phyloP scores from a whole-genome alignment of 306 rosid species.

The Castanea crenata region DNA sequence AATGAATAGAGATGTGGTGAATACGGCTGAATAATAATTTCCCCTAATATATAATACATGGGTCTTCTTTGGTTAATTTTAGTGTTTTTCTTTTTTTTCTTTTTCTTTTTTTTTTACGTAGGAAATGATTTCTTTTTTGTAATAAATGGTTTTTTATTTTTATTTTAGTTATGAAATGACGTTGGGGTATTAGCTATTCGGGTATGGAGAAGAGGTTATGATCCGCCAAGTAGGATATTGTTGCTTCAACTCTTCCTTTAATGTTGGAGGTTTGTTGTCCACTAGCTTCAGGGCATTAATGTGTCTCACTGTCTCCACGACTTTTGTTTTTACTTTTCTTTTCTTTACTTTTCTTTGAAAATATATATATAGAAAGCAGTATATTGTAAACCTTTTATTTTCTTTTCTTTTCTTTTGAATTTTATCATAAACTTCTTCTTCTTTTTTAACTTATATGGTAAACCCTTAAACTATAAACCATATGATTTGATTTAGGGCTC shows the following conservation, averaged over 20 bases:
- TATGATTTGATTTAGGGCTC: too few relatives aligned
- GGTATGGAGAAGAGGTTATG: background rate
- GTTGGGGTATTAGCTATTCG: background rate
- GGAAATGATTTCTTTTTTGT: too few relatives aligned
- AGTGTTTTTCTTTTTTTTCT: background rate
- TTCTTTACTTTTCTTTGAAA: too few relatives aligned
- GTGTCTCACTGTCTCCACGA: background rate
- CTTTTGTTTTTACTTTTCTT: background rate
- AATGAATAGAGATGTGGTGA: constrained; percentile 24
- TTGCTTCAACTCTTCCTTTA: constrained; percentile 28
- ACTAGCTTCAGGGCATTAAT: constrained; percentile 13
- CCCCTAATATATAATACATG: too few relatives aligned
- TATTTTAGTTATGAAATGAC: background rate
- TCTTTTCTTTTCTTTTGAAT: too few relatives aligned
- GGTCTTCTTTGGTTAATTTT: too few relatives aligned
- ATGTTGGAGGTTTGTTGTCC: constrained; percentile 49
- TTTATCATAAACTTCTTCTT: too few relatives aligned
- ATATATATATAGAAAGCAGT: too few relatives aligned
- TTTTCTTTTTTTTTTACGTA: too few relatives aligned
- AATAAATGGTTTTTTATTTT: background rate
- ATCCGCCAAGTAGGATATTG: background rate
- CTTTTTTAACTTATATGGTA: too few relatives aligned
- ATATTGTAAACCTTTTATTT: too few relatives aligned
- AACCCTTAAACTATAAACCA: too few relatives aligned
- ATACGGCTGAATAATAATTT: constrained; percentile 8